Evolutionary conservation across 2,329 filamentous ascomycete species (phyloP).

Genomic region (Sclerotinia sclerotiorum): DNA sequence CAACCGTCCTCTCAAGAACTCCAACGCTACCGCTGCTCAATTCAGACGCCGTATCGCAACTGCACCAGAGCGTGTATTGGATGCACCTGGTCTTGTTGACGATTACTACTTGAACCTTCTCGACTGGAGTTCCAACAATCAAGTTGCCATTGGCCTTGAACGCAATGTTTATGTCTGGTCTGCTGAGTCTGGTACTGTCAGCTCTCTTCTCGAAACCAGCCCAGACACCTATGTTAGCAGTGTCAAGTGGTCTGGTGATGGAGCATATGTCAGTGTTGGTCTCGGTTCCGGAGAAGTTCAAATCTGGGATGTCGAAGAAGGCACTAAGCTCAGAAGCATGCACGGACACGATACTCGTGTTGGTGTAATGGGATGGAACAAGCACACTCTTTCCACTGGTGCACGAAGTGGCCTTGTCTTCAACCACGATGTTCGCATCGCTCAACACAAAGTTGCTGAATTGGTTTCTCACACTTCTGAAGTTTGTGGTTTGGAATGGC

Average conservation of each 20-base stretch:
- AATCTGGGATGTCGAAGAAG: slow-evolving; percentile 98
- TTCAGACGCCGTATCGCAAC: slow-evolving; percentile 90
- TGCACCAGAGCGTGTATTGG: slow-evolving; percentile 91
- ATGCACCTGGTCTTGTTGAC: slow-evolving; percentile 92
- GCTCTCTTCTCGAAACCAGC: slow-evolving; percentile 81
- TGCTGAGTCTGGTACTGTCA: slow-evolving; percentile 86
- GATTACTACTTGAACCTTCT: slow-evolving; percentile 99
- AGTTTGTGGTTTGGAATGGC: slow-evolving; percentile 97
- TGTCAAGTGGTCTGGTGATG: slow-evolving; percentile 98
- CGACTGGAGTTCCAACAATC: slow-evolving; percentile 97
- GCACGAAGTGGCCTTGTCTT: slow-evolving; percentile 91
- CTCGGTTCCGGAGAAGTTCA: slow-evolving; percentile 95
- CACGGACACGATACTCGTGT: slow-evolving; percentile 95
- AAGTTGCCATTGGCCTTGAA: slow-evolving; percentile 96
- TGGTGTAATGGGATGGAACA: slow-evolving; percentile 98
- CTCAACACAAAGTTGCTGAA: slow-evolving; percentile 97
- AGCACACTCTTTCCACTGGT: slow-evolving; percentile 93
- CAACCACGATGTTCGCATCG: slow-evolving; percentile 98
- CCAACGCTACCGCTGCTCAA: slow-evolving; percentile 73
- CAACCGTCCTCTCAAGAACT: slow-evolving; percentile 88
- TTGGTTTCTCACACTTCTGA: slow-evolving; percentile 96
- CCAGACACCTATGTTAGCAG: slow-evolving; percentile 95
- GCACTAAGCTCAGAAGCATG: slow-evolving; percentile 96
- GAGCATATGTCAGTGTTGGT: slow-evolving; percentile 92
- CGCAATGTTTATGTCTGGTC: slow-evolving; percentile 99